Conservation (phyloP, 768 basidiomycete genomes). For the Leccinellum albellum region DNA sequence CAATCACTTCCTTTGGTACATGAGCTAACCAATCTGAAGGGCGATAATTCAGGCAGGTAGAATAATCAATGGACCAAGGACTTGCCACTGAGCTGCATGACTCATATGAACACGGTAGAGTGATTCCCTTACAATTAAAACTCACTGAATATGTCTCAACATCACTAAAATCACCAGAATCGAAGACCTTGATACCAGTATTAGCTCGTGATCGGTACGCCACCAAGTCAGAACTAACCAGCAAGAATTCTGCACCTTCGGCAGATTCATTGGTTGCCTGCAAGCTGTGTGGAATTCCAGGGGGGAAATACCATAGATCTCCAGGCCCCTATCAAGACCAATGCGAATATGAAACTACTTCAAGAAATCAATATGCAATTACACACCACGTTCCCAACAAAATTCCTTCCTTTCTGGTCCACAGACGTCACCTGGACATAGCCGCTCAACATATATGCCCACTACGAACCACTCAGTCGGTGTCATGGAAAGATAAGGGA, state of each 20-base stretch:
- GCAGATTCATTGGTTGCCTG: constrained; percentile 43
- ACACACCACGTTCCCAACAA: constrained; percentile 45
- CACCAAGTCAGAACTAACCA: constrained; percentile 18
- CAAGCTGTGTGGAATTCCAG: constrained; percentile 51
- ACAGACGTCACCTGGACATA: constrained; percentile 42
- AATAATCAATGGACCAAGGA: constrained; percentile 20
- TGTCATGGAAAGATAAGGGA: background rate
- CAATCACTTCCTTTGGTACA: constrained; percentile 48
- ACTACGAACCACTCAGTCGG: constrained; percentile 18
- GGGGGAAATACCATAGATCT: constrained; percentile 56
- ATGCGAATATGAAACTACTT: constrained; percentile 15
- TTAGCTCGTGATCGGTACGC: background rate
- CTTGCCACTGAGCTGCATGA: constrained; percentile 11
- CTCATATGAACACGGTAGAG: background rate
- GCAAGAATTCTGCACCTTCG: constrained; percentile 49
- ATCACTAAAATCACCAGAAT: constrained; percentile 44
- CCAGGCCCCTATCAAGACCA: constrained; percentile 24
- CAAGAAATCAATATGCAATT: background rate
- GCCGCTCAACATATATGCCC: constrained; percentile 51
- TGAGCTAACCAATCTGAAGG: constrained; percentile 56
- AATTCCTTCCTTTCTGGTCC: constrained; percentile 44
- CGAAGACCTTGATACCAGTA: constrained; percentile 23
- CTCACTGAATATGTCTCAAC: constrained; percentile 46
- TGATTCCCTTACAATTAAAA: background rate
- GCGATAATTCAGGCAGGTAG: background rate